phyloP scores from a whole-genome alignment of 306 rosid species.

The Gastrolobium villosum region DNA sequence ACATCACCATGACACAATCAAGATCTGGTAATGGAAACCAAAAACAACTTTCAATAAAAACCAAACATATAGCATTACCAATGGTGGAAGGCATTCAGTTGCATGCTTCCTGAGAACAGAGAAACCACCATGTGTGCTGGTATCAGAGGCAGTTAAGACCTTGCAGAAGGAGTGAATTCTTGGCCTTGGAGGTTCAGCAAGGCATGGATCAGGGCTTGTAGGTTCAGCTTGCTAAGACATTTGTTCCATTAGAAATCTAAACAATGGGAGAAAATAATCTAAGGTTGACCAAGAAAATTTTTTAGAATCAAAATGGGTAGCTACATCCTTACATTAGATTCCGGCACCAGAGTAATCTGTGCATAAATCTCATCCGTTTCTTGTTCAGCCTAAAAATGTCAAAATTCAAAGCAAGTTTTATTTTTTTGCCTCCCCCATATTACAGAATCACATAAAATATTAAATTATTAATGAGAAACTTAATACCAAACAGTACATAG shows the following conservation, averaged over 20 bases:
- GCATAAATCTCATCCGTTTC: constrained; percentile 86
- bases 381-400: constrained; percentile 68
- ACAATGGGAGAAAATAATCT: constrained; percentile 39
- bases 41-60: constrained; percentile 11
- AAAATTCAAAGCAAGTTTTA: constrained; percentile 36
- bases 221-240: constrained; percentile 75
- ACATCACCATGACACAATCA: neutral
- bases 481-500: neutral
- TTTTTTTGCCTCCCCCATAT: neutral
- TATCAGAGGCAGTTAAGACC: constrained; percentile 92
- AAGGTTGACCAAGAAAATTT: constrained; percentile 40
- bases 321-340: constrained; percentile 60
- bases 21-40: neutral
- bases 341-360: constrained; percentile 74
- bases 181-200: constrained; percentile 58
- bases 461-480: neutral
- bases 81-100: constrained; percentile 88
- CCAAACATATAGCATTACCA: constrained; percentile 60
- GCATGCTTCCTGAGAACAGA: constrained; percentile 77
- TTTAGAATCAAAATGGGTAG: constrained; percentile 32
- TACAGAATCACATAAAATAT: neutral
- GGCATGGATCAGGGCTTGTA: constrained; percentile 59
- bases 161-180: constrained; percentile 76
- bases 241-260: constrained; percentile 48
- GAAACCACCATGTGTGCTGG: constrained; percentile 83